Evolutionary conservation across 2,329 filamentous ascomycete species (phyloP).

Genomic region (Verticillium dahliae): DNA sequence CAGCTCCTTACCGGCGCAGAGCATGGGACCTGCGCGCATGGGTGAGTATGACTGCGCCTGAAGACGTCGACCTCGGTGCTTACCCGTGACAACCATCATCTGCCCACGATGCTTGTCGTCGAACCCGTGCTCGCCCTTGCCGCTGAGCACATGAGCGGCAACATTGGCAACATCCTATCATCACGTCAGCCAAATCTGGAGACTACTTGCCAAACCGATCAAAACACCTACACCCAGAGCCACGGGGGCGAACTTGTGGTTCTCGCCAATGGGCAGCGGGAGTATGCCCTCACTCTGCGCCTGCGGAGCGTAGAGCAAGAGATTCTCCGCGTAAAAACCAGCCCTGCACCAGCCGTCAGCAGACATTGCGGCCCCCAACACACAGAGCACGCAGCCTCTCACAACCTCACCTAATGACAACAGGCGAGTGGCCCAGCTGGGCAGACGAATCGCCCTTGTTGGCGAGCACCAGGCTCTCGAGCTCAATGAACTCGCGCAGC

Average conservation of each 20-base stretch:
- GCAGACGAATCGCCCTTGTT: conserved; percentile 34
- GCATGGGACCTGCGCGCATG: conserved; percentile 31
- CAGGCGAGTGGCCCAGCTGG: conserved; percentile 32
- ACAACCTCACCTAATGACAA: conserved; percentile 33
- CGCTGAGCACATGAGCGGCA: conserved; percentile 38
- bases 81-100: conserved; percentile 43
- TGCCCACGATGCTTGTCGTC: conserved; percentile 43
- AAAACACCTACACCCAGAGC: conserved; percentile 31
- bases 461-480: conserved; percentile 35
- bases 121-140: conserved; percentile 41
- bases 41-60: too few species aligned
- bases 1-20: conserved; percentile 37
- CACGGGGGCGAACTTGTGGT: conserved; percentile 43
- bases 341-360: conserved; percentile 20
- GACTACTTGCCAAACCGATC: background rate
- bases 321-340: conserved; percentile 45
- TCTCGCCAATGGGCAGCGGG: conserved; percentile 37
- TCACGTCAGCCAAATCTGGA: background rate
- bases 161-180: conserved; percentile 38
- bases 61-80: background rate
- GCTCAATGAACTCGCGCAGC: conserved; percentile 42
- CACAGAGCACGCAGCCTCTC: too few species aligned
- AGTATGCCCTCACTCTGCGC: conserved; percentile 35
- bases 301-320: conserved; percentile 39
- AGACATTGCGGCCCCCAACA: too few species aligned